Evolutionary conservation across 257 asterid genomes (phyloP).

Genomic region (Fraxinus anomala): DNA sequence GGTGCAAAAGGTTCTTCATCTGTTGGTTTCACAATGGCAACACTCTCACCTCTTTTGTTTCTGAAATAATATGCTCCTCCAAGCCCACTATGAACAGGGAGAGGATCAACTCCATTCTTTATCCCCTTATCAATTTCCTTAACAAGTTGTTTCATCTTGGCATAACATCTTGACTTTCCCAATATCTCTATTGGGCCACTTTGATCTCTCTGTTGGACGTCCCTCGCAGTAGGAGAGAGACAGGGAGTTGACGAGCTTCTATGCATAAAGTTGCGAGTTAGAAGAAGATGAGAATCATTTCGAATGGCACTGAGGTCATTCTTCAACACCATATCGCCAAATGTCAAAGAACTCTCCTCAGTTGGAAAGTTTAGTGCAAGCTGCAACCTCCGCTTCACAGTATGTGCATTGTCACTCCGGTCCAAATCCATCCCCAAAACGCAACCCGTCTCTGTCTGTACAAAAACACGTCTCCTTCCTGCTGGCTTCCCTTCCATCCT

Average conservation of each 20-base stretch:
- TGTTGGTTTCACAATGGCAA: conserved; percentile 95
- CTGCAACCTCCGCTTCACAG: conserved; percentile 88
- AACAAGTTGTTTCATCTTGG: conserved; percentile 63
- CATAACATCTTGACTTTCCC: conserved; percentile 58
- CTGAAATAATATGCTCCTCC: conserved; percentile 94
- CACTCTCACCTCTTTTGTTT: conserved; percentile 77
- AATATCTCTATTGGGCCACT: conserved; percentile 83
- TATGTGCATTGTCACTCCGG: conserved; percentile 82
- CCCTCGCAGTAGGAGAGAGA: conserved; percentile 88
- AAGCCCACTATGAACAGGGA: conserved; percentile 81
- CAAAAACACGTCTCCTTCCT: conserved; percentile 83
- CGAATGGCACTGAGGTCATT: conserved; percentile 86
- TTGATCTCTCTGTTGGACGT: conserved; percentile 75
- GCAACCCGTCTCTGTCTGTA: conserved; percentile 86
- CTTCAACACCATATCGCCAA: conserved; percentile 82
- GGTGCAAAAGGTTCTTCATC: conserved; percentile 99
- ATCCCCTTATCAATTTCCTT: conserved; percentile 82
- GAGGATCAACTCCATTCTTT: conserved; percentile 80
- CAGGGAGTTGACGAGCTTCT: conserved; percentile 98
- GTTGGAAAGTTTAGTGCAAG: conserved; percentile 75
- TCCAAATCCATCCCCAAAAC: conserved; percentile 95
- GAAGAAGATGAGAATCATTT: conserved; percentile 80
- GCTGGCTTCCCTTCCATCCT: conserved; percentile 65
- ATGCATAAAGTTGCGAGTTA: conserved; percentile 77
- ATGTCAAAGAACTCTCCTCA: conserved; percentile 88